Percentiles rank a stretch among this genome's conserved stretches.
Conservation (phyloP, 2,329 filamentous ascomycete species). For the Cladosporium austrohemisphaericum region DNA sequence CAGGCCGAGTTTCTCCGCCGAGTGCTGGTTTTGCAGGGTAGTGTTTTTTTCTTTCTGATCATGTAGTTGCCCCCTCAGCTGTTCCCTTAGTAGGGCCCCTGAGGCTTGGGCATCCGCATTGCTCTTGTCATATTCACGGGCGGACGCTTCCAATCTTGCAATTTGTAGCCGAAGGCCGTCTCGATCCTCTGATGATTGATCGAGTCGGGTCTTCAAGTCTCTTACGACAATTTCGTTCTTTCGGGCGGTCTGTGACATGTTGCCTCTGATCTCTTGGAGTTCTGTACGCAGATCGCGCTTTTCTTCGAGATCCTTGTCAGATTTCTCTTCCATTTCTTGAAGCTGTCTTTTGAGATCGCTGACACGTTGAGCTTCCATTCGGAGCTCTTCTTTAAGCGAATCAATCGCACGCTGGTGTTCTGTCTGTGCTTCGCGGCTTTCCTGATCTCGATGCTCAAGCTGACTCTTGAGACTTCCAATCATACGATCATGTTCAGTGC, state of each 20-base stretch:
- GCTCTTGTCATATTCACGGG: background rate
- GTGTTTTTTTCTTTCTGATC: background rate
- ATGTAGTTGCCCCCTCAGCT: background rate
- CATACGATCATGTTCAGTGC: background rate
- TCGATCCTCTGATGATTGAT: background rate
- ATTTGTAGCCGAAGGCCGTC: background rate
- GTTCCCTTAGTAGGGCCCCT: background rate
- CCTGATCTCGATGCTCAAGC: background rate
- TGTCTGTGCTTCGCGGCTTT: background rate
- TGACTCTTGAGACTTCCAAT: background rate
- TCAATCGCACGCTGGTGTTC: background rate
- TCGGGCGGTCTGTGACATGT: background rate
- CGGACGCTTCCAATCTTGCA: background rate
- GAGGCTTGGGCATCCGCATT: background rate
- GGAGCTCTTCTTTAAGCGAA: background rate
- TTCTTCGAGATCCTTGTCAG: background rate
- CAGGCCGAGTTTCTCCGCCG: background rate
- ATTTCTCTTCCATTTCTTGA: slow-evolving; percentile 1
- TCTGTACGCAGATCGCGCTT: background rate
- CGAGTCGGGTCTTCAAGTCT: background rate
- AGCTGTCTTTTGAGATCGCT: background rate
- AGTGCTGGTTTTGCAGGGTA: slow-evolving; percentile 1
- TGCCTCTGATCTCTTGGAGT: background rate
- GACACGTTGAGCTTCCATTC: background rate
- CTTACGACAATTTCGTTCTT: background rate